Base-by-base conservation (phyloP, 2,329 filamentous ascomycete species). In the Trematosphaeria pertusa region DNA sequence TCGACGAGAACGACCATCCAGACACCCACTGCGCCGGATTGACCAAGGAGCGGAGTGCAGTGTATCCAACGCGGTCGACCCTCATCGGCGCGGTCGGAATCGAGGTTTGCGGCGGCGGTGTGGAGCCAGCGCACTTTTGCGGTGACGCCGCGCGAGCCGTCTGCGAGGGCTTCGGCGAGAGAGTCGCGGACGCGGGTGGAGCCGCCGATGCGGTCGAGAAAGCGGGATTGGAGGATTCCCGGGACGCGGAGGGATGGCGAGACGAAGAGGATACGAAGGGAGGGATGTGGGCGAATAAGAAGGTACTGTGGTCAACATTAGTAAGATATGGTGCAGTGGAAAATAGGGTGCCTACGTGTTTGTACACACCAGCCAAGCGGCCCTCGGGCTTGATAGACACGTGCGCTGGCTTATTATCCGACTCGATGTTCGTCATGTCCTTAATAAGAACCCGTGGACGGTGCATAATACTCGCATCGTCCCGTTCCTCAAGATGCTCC, bases 1-100 rank as follows among this genome's bases (percentile, higher is more conserved):
- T 90, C 86, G 3, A 89, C 83, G 11, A 91, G 77, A 0, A 91
- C 80, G 5, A 91, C 78, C 85, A 91, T 88, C 88, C 88, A 91
- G 0, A 90, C 87, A 12, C 88, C 88, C 0, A 91, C 83, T 3
- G 81, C 75, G 1, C 86, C 85, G 52, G 85, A 85, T 32, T 79
- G 78, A 2, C 87, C 87, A 3, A 88, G 71, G 3, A 91, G 73
- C 2, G 88, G 88, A 17, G 88, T 91, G 62, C 87, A 88, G 66
- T 91, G 88, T 31, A 91, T 87, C 87, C 88, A 91, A 33, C 87
- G 80, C 37, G 81, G 79, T 14, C 86, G 79, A 0, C 87, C 87
- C 40, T 83, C 76, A 30, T 77, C 79, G 14, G 75, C 71, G 24
- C 79, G 76, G 4, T 70, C 70, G 33, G 24, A 11, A n/a, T 67